Percentiles rank a stretch among this genome's conserved stretches.
phyloP scores from a whole-genome alignment of 352 stramenopile species.

The Phytophthora pisi region DNA sequence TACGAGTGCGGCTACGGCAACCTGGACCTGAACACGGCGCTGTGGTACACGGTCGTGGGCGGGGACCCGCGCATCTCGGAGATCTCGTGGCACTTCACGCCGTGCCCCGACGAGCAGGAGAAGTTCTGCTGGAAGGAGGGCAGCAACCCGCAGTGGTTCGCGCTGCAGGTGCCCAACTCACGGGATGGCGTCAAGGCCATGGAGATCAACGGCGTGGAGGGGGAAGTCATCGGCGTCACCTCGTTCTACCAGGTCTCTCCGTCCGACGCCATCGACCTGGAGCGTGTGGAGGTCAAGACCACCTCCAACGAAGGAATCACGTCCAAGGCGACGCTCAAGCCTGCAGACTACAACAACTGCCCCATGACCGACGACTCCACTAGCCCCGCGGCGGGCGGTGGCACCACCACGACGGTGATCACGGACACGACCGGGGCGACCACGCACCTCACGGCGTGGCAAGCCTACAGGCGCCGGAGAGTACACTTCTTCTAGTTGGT shows the following conservation, averaged over 20 bases:
- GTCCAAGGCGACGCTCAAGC: constrained; percentile 77
- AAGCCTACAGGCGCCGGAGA: constrained; percentile 43
- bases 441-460: constrained; percentile 43
- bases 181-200: constrained; percentile 50
- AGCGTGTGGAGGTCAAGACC: constrained; percentile 78
- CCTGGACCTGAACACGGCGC: constrained; percentile 63
- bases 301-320: constrained; percentile 88
- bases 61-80: constrained; percentile 52
- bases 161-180: constrained; percentile 66
- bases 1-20: constrained; percentile 68
- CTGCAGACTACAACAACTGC: constrained; percentile 45
- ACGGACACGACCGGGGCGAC: constrained; percentile 42
- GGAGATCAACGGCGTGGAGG: constrained; percentile 52
- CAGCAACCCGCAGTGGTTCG: constrained; percentile 68
- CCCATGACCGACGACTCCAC: constrained; percentile 44
- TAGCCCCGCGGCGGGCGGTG: constrained; percentile 11
- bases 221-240: constrained; percentile 76
- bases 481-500: constrained; percentile 37
- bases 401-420: constrained; percentile 31
- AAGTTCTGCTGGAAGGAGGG: constrained; percentile 77
- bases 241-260: constrained; percentile 86
- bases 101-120: constrained; percentile 62
- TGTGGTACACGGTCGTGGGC: constrained; percentile 63
- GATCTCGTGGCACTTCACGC: constrained; percentile 66
- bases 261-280: constrained; percentile 37